phyloP scores from a whole-genome alignment of 805 yeast species.

The Kodamaea hsintzibuensis region DNA sequence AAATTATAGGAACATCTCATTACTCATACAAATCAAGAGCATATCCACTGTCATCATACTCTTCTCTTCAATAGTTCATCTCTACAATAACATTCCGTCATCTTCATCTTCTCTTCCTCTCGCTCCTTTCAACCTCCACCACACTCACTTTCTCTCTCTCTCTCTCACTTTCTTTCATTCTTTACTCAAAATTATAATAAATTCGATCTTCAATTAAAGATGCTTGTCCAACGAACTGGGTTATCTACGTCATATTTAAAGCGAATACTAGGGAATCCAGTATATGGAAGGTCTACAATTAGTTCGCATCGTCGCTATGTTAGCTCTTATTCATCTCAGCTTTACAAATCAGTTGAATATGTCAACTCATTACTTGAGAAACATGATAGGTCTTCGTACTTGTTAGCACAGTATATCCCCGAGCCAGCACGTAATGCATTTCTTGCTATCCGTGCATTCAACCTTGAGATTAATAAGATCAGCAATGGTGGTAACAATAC shows the following conservation, averaged over 20 bases:
- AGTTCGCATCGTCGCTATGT: neutral
- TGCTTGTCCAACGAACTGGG: neutral
- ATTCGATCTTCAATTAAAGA: no score
- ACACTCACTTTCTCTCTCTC: no score
- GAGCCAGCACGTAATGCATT: slow-evolving; percentile 60
- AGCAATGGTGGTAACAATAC: slow-evolving; percentile 27
- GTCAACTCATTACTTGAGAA: slow-evolving; percentile 46
- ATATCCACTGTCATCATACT: no score
- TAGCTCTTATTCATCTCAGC: slow-evolving; percentile 18
- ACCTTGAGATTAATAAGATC: slow-evolving; percentile 60
- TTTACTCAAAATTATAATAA: no score
- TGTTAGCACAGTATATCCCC: slow-evolving; percentile 71
- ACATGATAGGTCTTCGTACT: slow-evolving; percentile 61
- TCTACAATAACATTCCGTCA: no score
- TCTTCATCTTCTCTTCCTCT: no score
- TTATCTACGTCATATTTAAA: neutral
- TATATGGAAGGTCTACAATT: neutral
- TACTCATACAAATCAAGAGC: no score
- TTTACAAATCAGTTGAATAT: slow-evolving; percentile 40
- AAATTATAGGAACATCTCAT: no score
- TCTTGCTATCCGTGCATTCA: slow-evolving; percentile 65
- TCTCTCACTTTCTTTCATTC: no score
- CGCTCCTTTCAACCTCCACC: no score
- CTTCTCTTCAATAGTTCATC: no score
- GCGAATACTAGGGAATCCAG: neutral